A percentile compares a stretch with the other conserved stretches of the same genome.
These are phyloP conservation scores for Camellia japonica DNA, from an alignment of 148 eudicot genomes.

Conservation along the genomic window DNA sequence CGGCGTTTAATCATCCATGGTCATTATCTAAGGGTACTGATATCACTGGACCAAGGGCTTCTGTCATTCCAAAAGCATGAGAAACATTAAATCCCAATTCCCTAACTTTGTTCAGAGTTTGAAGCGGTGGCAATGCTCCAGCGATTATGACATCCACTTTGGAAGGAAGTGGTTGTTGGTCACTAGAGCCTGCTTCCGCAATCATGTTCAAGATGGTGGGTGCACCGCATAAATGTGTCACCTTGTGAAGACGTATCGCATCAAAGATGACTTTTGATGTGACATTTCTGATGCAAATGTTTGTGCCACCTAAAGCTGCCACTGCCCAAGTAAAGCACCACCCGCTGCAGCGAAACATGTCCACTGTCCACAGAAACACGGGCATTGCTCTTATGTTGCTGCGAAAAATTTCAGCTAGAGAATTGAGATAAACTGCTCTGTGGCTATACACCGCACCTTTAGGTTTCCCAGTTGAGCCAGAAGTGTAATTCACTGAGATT, in stretches of 20 bases:
- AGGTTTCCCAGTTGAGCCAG: slow-evolving; percentile 43
- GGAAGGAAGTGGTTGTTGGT: slow-evolving; percentile 18
- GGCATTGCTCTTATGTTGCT: slow-evolving; percentile 16
- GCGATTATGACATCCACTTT: slow-evolving; percentile 47
- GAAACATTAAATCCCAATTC: slow-evolving; percentile 26
- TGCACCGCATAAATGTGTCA: slow-evolving; percentile 60
- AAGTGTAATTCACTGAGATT: slow-evolving; percentile 37
- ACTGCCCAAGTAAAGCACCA: slow-evolving; percentile 64
- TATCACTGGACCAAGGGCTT: slow-evolving; percentile 32
- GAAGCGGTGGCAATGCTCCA: slow-evolving; percentile 55
- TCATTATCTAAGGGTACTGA: background rate
- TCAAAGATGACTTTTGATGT: slow-evolving; percentile 41
- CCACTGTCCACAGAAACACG: slow-evolving; percentile 40
- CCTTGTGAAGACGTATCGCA: slow-evolving; percentile 35
- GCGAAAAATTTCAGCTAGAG: slow-evolving; percentile 26
- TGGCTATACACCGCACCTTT: slow-evolving; percentile 44
- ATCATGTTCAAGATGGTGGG: slow-evolving; percentile 59
- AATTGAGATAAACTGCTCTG: slow-evolving; percentile 31
- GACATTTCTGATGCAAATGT: slow-evolving; percentile 51
- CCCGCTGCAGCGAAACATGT: slow-evolving; percentile 49
- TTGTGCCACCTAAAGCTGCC: slow-evolving; percentile 67
- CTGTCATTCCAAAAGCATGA: slow-evolving; percentile 43
- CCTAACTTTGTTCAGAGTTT: slow-evolving; percentile 20
- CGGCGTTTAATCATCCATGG: background rate
- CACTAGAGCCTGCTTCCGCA: slow-evolving; percentile 23